Conservation (phyloP, 1,139 yeast species). For the Sugiyamaella novakii region DNA sequence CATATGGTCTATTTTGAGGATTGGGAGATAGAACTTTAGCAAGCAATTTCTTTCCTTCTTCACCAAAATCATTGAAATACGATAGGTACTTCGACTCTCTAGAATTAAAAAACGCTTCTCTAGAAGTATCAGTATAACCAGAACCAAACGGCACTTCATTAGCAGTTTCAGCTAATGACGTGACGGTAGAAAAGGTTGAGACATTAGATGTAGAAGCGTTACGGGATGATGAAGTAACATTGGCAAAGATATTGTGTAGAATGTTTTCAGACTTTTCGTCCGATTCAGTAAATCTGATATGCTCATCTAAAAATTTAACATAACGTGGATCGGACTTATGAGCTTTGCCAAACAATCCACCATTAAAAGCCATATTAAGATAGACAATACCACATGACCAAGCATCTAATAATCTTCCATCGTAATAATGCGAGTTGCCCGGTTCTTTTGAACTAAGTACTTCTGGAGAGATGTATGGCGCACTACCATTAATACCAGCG, state of each 20-base stretch:
- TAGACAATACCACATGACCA: conserved; percentile 91
- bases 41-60: conserved; percentile 33
- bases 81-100: conserved; percentile 12
- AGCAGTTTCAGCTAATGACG: conserved; percentile 6
- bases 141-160: not conserved
- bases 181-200: conserved; percentile 4
- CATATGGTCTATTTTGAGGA: conserved; percentile 70
- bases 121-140: not conserved
- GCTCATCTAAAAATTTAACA: conserved; percentile 38
- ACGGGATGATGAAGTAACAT: not conserved
- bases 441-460: conserved; percentile 47
- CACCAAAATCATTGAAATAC: conserved; percentile 36
- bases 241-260: conserved; percentile 12
- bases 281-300: conserved; percentile 65
- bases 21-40: conserved; percentile 66
- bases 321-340: conserved; percentile 35
- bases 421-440: conserved; percentile 50
- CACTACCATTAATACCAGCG: conserved; percentile 55
- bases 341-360: conserved; percentile 41
- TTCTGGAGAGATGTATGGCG: conserved; percentile 91
- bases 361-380: conserved; percentile 69
- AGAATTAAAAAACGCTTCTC: conserved; percentile 14
- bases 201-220: conserved; percentile 4
- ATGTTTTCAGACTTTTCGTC: conserved; percentile 58
- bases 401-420: conserved; percentile 78